Conservation (phyloP, 768 basidiomycete species). For the Lentinula lateritia region DNA sequence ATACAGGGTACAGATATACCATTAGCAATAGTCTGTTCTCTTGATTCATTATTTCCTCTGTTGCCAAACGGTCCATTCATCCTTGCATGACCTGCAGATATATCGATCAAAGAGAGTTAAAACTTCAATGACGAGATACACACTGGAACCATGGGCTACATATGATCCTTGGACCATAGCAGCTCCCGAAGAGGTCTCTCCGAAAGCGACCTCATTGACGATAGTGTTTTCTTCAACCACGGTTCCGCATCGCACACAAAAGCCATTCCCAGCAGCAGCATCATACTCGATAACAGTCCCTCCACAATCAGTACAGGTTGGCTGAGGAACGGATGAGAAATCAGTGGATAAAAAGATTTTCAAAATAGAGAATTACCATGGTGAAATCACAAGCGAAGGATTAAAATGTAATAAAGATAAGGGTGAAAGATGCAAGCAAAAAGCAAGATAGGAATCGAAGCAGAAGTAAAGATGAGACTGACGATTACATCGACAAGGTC, state of each 20-base stretch:
- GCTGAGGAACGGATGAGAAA: constrained; percentile 25
- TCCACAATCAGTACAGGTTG: constrained; percentile 71
- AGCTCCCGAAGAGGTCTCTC: constrained; percentile 88
- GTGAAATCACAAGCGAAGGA: neutral
- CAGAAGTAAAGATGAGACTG: neutral
- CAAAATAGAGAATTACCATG: neutral
- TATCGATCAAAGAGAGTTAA: neutral
- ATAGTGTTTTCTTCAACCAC: constrained; percentile 93
- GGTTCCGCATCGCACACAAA: constrained; percentile 81
- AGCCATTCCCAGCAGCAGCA: constrained; percentile 76
- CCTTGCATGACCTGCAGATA: constrained; percentile 62
- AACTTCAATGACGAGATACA: constrained; percentile 23
- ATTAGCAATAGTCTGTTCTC: constrained; percentile 89
- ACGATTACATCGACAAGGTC: neutral
- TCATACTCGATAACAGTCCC: constrained; percentile 85
- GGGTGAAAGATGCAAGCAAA: neutral
- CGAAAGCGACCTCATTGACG: constrained; percentile 90
- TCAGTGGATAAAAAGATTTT: neutral
- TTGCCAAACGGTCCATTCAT: constrained; percentile 82
- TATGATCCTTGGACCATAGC: constrained; percentile 95
- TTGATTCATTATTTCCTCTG: constrained; percentile 71
- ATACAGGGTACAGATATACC: constrained; percentile 39
- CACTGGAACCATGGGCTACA: constrained; percentile 88
- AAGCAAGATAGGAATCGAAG: no score
- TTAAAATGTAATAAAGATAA: neutral